A percentile compares a stretch with the other conserved stretches of the same genome.
Conservation (phyloP, 2,329 filamentous ascomycete species). For the Colletotrichum sp. region DNA sequence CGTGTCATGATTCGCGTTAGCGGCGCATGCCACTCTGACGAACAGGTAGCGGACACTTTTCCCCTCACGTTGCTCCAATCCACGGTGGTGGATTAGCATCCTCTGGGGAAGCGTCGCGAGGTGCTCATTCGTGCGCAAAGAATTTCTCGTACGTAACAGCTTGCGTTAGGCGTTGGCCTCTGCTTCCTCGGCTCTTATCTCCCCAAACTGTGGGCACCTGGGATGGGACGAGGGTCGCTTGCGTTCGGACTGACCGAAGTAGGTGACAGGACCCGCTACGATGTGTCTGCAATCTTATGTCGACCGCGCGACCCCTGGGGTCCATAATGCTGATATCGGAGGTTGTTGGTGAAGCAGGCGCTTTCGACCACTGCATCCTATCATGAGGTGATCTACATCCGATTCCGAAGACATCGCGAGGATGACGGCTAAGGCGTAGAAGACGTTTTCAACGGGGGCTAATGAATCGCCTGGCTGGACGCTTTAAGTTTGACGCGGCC, state of each 20-base stretch:
- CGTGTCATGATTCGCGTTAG: not conserved
- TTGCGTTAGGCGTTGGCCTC: constrained; percentile 14
- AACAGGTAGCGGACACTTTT: not conserved
- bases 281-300: not conserved
- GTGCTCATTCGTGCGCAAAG: constrained; percentile 2
- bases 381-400: constrained; percentile 8
- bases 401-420: not conserved
- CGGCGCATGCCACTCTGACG: not conserved
- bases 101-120: constrained; percentile 8
- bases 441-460: not conserved
- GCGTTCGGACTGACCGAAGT: constrained; percentile 11
- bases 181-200: constrained; percentile 21
- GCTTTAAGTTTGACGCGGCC: not conserved
- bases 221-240: not conserved
- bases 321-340: not conserved
- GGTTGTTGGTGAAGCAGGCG: not conserved
- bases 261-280: constrained; percentile 1
- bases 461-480: not conserved
- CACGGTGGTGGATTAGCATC: constrained; percentile 11
- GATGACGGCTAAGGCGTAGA: not conserved
- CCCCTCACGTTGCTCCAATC: not conserved
- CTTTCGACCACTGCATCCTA: not conserved
- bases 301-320: not conserved
- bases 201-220: not conserved
- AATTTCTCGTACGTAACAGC: constrained; percentile 18